Evolutionary conservation across 129 eudicot genomes (phyloP), one percentile per base, ranked within the genome.

Genomic region (Centaurea solstitialis): DNA sequence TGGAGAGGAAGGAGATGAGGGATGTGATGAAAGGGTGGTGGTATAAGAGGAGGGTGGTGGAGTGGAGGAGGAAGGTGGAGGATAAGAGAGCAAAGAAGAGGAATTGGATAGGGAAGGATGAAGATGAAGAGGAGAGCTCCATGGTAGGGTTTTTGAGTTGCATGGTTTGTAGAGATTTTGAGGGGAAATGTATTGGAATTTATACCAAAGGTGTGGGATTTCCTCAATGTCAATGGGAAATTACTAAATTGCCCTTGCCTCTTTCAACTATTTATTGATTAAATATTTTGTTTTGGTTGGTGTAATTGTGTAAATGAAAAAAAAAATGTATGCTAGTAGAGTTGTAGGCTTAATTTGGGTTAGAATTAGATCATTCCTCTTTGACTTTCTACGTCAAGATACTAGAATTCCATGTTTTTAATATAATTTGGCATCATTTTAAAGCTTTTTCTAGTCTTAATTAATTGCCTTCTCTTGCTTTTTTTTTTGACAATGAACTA

Each of bases 31-130:
- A 38, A 6, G 86, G 90, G 80, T 75, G 67, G 88, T 47, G 72
- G 76, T 83, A 76, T 38, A 83, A 17, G 10, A 18, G 18, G 75
- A 20, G 6, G 80, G 87, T 80, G 75, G 87, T 69, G 82, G n/a
- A n/a, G n/a, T 83, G 88, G 81, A 89, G 87, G 86, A 88, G 80
- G 72, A 86, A 20, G 78, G 88, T 74, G 87, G 83, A 76, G 80
- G 84, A 81, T 12, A 90, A 70, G 71, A 90, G 88, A n/a, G 79
- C 43, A 5, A 92, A 65, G 67, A 92, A 76, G n/a, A 87, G 79
- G 64, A 77, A 22, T 85, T 88, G 97, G 76, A 92, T 77, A 26
- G 79, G 78, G 4, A 74, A 77, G 17, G 81, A n/a, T n/a, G n/a
- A n/a, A n/a, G n/a, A n/a, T n/a, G n/a, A 43, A 23, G 57, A 11